Percentiles rank a stretch among this genome's conserved stretches.
phyloP scores from a whole-genome alignment of 2,329 filamentous ascomycete species.

The Kalaharituber pfeilii region DNA sequence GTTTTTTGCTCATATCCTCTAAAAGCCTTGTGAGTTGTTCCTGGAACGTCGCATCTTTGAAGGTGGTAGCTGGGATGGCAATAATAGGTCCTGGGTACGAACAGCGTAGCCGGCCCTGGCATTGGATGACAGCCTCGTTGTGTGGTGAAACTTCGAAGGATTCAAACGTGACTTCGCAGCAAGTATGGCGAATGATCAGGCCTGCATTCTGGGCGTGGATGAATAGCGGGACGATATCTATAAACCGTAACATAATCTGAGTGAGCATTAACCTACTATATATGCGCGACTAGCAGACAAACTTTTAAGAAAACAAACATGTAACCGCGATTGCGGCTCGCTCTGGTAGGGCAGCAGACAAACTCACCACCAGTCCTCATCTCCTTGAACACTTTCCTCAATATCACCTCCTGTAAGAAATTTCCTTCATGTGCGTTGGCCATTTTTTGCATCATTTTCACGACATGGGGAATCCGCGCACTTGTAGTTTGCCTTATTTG shows the following conservation, averaged over 20 bases:
- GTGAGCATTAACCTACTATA: no score
- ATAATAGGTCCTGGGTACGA: conserved; percentile 31
- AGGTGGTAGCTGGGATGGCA: conserved; percentile 22
- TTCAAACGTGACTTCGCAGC: conserved; percentile 26
- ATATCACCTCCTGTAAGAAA: background rate
- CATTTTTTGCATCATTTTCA: background rate
- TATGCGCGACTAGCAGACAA: no score
- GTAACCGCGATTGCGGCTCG: no score
- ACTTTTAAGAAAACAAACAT: no score
- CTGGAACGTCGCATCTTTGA: conserved; percentile 18
- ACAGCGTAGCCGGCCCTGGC: conserved; percentile 29
- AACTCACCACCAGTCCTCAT: background rate
- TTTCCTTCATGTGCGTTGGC: background rate
- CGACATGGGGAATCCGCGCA: background rate
- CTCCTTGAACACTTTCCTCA: background rate
- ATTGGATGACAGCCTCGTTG: conserved; percentile 26
- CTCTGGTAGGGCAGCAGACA: background rate
- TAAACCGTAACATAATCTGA: conserved; percentile 8
- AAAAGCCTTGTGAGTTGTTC: conserved; percentile 14
- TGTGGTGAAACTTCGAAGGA: conserved; percentile 33
- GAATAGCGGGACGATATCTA: conserved; percentile 28
- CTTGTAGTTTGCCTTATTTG: background rate
- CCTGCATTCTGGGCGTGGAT: conserved; percentile 34
- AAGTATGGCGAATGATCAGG: conserved; percentile 27
- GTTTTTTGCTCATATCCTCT: conserved; percentile 32